These are phyloP conservation scores for Dendrobium chrysotoxum DNA, from an alignment of 106 monocot species.

Conservation along the genomic window DNA sequence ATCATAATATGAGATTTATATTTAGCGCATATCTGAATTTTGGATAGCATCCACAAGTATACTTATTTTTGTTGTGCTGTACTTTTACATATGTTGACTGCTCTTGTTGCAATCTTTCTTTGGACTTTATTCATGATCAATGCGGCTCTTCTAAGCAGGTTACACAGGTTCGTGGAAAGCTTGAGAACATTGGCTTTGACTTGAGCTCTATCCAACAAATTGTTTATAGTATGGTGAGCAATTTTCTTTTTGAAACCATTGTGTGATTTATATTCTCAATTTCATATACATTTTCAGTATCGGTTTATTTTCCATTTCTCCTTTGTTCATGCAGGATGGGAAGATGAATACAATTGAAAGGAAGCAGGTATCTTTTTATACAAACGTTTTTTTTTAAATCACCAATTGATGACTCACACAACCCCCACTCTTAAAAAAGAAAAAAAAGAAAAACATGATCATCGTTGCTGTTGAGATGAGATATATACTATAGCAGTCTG, in stretches of 20 bases:
- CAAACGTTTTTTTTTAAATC: too few relatives aligned
- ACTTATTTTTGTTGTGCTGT: background rate
- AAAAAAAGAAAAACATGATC: too few relatives aligned
- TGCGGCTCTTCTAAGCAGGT: conserved; percentile 10
- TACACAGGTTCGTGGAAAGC: conserved; percentile 16
- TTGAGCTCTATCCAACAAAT: conserved; percentile 14
- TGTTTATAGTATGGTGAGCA: conserved; percentile 18
- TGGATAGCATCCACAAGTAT: background rate
- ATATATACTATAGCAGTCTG: too few relatives aligned
- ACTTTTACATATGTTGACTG: too few relatives aligned
- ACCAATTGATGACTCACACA: too few relatives aligned
- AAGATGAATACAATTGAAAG: conserved; percentile 74
- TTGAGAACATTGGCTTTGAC: conserved; percentile 16
- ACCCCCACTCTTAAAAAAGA: too few relatives aligned
- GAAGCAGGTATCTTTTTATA: conserved; percentile 55
- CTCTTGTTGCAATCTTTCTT: background rate
- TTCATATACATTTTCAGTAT: background rate
- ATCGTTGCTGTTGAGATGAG: too few relatives aligned
- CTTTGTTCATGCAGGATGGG: conserved; percentile 45
- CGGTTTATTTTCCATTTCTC: background rate
- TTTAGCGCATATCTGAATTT: background rate
- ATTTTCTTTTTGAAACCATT: background rate
- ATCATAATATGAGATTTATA: background rate
- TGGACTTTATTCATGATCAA: background rate
- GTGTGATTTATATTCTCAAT: background rate